Conservation (phyloP, 1,284 basidiomycete species). For the Stereum hirsutum region DNA sequence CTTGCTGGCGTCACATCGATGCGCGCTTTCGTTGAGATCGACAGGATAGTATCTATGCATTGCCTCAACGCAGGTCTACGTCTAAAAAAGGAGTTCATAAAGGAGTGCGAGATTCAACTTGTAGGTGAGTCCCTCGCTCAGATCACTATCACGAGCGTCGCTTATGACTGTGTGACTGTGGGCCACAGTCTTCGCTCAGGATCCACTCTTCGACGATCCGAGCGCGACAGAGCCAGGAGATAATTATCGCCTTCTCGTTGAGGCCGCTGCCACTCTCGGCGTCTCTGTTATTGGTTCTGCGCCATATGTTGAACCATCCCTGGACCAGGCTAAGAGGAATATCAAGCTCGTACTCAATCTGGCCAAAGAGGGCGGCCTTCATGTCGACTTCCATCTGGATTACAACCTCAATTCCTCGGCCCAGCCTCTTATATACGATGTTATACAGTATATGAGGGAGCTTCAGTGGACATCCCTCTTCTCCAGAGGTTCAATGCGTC, state of each 20-base stretch:
- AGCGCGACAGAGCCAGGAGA: slow-evolving; percentile 25
- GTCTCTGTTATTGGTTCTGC: slow-evolving; percentile 51
- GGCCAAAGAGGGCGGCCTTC: slow-evolving; percentile 27
- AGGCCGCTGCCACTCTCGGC: slow-evolving; percentile 25
- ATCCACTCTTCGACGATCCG: slow-evolving; percentile 36
- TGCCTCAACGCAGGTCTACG: slow-evolving; percentile 42
- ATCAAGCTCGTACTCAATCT: slow-evolving; percentile 42
- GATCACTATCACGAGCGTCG: not conserved
- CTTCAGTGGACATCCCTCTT: slow-evolving; percentile 11
- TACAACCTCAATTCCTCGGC: slow-evolving; percentile 45
- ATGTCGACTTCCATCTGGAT: slow-evolving; percentile 59
- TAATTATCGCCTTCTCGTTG: slow-evolving; percentile 35
- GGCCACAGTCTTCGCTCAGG: slow-evolving; percentile 49
- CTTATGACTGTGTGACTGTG: too few species aligned
- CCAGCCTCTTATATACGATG: slow-evolving; percentile 46
- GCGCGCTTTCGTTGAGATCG: slow-evolving; percentile 61
- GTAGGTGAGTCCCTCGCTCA: slow-evolving; percentile 32
- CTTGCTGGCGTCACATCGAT: slow-evolving; percentile 56
- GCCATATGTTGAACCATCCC: slow-evolving; percentile 49
- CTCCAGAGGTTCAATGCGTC: slow-evolving; percentile 1
- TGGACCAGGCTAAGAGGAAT: slow-evolving; percentile 38
- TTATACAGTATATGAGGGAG: slow-evolving; percentile 30
- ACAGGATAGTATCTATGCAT: slow-evolving; percentile 34
- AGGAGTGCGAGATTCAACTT: slow-evolving; percentile 45
- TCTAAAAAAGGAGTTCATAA: slow-evolving; percentile 34